Percentiles rank a stretch among this genome's conserved stretches.
Conservation (phyloP, 2,329 filamentous ascomycete genomes). For the Trichoderma sp. region DNA sequence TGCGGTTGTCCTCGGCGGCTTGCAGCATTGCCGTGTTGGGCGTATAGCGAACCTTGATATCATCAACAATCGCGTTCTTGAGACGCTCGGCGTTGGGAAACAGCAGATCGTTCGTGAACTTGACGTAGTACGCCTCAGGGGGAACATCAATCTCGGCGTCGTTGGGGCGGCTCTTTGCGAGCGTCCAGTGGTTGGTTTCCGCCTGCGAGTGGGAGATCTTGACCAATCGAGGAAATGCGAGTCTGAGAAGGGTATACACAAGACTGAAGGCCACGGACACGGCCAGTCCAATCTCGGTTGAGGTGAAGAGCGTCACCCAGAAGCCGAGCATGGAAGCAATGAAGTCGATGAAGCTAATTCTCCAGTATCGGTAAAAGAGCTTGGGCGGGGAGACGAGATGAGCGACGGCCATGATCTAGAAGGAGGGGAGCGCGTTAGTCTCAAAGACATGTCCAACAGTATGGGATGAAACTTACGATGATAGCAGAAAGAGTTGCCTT, state of each 20-base stretch:
- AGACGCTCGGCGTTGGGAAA: constrained; percentile 62
- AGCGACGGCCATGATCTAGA: constrained; percentile 62
- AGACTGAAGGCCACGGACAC: constrained; percentile 65
- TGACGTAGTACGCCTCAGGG: constrained; percentile 57
- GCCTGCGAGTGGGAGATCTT: constrained; percentile 37
- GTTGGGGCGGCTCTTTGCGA: constrained; percentile 30
- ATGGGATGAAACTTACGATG: constrained; percentile 47
- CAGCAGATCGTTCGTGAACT: constrained; percentile 59
- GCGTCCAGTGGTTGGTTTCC: constrained; percentile 38
- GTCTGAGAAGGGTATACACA: constrained; percentile 60
- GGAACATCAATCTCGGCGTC: constrained; percentile 39
- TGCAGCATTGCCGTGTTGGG: constrained; percentile 48
- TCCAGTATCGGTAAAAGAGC: constrained; percentile 66
- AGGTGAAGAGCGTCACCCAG: constrained; percentile 65
- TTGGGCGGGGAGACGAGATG: constrained; percentile 61
- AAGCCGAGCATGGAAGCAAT: constrained; percentile 64
- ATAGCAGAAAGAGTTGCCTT: constrained; percentile 66
- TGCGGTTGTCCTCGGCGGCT: constrained; percentile 47
- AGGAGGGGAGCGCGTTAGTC: not conserved
- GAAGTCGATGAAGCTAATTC: constrained; percentile 65
- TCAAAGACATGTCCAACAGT: not conserved
- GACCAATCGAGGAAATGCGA: constrained; percentile 55
- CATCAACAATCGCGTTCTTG: constrained; percentile 53
- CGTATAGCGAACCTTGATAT: constrained; percentile 46
- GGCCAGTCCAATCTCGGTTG: constrained; percentile 62